phyloP scores from a whole-genome alignment of 805 yeast species.

The Ogataea methylovora region DNA sequence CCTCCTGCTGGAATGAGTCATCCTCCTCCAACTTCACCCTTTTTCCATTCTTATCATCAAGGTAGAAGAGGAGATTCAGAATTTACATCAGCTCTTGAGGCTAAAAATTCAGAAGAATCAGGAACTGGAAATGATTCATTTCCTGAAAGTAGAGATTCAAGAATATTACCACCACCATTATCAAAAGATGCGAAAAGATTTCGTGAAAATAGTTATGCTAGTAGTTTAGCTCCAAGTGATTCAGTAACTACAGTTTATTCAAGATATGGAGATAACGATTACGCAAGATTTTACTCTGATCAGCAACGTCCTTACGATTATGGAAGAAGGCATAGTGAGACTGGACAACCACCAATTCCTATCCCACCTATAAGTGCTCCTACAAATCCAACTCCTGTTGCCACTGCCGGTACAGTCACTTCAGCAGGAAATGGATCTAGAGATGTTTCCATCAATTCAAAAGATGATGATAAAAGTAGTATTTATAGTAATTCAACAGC shows the following conservation, averaged over 20 bases:
- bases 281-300: too few species aligned
- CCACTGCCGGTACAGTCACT: background rate
- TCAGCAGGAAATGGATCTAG: too few species aligned
- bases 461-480: background rate
- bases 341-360: background rate
- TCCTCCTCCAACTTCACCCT: constrained; percentile 16
- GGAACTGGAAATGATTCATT: background rate
- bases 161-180: constrained; percentile 4
- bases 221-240: constrained; percentile 9
- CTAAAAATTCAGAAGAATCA: background rate
- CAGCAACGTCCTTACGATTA: too few species aligned
- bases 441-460: background rate
- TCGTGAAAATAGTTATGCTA: background rate
- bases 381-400: background rate
- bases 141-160: background rate
- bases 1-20: constrained; percentile 8
- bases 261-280: too few species aligned
- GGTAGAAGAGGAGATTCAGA: background rate
- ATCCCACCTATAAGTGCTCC: background rate
- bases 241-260: too few species aligned
- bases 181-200: background rate
- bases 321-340: too few species aligned
- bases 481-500: background rate
- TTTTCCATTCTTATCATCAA: background rate
- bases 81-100: background rate